Evolutionary conservation across 2,329 filamentous ascomycete species (phyloP).

Genomic region (Juglanconis oblonga): DNA sequence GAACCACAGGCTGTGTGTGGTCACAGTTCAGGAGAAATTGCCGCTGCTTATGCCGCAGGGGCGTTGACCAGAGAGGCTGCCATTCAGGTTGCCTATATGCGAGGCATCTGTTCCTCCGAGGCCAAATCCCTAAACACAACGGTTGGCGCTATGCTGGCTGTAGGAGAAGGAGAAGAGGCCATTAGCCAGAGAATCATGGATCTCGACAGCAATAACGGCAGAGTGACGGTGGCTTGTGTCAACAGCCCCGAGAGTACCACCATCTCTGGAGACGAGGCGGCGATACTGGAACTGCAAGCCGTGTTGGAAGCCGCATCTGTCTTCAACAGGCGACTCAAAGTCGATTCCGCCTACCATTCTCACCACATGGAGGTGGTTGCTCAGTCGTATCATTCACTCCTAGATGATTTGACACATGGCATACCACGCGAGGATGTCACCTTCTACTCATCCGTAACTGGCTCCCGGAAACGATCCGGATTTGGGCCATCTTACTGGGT

Average conservation of each 20-base stretch:
- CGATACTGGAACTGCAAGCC: conserved; percentile 22
- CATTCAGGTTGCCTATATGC: background rate
- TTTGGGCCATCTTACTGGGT: conserved; percentile 26
- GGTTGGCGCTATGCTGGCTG: conserved; percentile 20
- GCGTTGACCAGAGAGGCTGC: background rate
- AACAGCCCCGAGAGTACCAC: conserved; percentile 27
- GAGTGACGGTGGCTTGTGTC: conserved; percentile 19
- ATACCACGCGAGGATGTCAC: background rate
- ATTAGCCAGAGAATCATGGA: too few relatives aligned
- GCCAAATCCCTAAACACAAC: too few relatives aligned
- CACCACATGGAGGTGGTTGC: conserved; percentile 29
- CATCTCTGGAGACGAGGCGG: conserved; percentile 28
- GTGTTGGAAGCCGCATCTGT: conserved; percentile 17
- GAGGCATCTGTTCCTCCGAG: too few relatives aligned
- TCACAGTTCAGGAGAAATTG: conserved; percentile 24
- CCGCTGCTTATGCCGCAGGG: conserved; percentile 1
- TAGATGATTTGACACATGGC: background rate
- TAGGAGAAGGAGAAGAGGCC: too few relatives aligned
- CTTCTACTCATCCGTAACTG: conserved; percentile 8
- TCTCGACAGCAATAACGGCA: background rate
- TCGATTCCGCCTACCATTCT: conserved; percentile 37
- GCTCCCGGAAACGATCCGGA: background rate
- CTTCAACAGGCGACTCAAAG: conserved; percentile 30
- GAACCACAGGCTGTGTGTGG: conserved; percentile 25
- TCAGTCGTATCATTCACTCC: conserved; percentile 19